Base-by-base conservation (phyloP, 306 rosid genomes). In the Medicago arabica region DNA sequence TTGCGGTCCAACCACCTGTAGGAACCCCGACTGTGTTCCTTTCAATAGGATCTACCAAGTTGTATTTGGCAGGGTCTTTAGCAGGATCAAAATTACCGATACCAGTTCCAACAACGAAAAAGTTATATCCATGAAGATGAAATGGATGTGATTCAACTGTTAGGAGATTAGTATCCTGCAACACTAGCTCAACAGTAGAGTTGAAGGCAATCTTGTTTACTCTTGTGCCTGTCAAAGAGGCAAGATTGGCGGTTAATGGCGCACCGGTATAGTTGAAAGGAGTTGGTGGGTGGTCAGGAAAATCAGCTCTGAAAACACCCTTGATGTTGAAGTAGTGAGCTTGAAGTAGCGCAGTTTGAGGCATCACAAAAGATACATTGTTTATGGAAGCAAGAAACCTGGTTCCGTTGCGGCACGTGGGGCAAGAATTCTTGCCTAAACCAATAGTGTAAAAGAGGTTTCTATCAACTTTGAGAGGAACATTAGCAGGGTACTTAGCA, bases 1-100 rank as follows among this genome's bases (percentile, higher is more conserved):
- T 86, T 23, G 96, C 91, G 0, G 91, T 85, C 96, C 96, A 92
- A 64, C 96, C 97, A 38, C 97, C 89, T 0, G 92, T 87, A 15
- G 96, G 96, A 76, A 92, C 88, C n/a, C 89, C 93, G 53, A 84
- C 81, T 0, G 96, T 92, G 63, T 92, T 92, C 83, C 97, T 92
- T 76, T 92, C 93, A 40, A 90, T 39, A 21, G 97, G 97, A 87
- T 92, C 96, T 4, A 86, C 87, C 86, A 90, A 87, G 73, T 90
- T 90, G 74, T 79, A 90, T 9, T 83, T 87, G 3, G 86, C 23
- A 58, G 38, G 38, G 38, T 58, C 64, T 25, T 58, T 58, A 21
- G 36, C 80, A 8, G 88, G 88, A 87, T 92, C 61, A 18, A 92
- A 92, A 61, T 92, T 90, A 17, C 97, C 96, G n/a, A 80, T 71